phyloP scores from a whole-genome alignment of 306 rosid genomes.

The Sphenostylis stenocarpa region DNA sequence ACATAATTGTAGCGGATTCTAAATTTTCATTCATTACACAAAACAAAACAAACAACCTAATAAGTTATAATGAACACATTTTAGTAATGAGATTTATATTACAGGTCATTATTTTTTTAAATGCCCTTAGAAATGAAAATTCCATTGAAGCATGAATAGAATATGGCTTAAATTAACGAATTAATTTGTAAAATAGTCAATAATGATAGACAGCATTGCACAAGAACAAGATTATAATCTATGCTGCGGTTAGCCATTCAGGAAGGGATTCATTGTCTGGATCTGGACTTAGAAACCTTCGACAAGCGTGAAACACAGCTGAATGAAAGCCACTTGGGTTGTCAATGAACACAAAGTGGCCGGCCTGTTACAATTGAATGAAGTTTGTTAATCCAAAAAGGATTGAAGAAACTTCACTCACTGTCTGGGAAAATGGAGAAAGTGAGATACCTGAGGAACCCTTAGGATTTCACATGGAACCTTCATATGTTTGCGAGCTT shows the following conservation, averaged over 20 bases:
- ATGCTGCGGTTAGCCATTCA: constrained; percentile 67
- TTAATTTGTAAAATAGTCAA: not conserved
- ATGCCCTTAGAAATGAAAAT: not conserved
- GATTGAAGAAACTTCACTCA: not conserved
- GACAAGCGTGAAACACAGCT: constrained; percentile 74
- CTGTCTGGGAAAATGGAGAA: constrained; percentile 21
- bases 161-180: constrained; percentile 20
- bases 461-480: constrained; percentile 93
- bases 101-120: not conserved
- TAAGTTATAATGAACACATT: not conserved
- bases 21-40: not conserved
- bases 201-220: not conserved
- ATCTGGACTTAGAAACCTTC: constrained; percentile 66
- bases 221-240: constrained; percentile 21
- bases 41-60: not conserved
- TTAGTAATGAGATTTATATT: constrained; percentile 1
- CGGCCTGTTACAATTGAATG: constrained; percentile 58
- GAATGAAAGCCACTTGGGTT: constrained; percentile 76
- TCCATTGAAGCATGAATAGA: constrained; percentile 6
- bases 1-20: not conserved
- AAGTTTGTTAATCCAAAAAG: constrained; percentile 6
- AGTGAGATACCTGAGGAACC: constrained; percentile 73
- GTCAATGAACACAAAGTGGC: constrained; percentile 92
- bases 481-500: constrained; percentile 84
- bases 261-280: constrained; percentile 62